Evolutionary conservation across 352 stramenopile species (phyloP).

Genomic region (Phytopythium ostracodes): DNA sequence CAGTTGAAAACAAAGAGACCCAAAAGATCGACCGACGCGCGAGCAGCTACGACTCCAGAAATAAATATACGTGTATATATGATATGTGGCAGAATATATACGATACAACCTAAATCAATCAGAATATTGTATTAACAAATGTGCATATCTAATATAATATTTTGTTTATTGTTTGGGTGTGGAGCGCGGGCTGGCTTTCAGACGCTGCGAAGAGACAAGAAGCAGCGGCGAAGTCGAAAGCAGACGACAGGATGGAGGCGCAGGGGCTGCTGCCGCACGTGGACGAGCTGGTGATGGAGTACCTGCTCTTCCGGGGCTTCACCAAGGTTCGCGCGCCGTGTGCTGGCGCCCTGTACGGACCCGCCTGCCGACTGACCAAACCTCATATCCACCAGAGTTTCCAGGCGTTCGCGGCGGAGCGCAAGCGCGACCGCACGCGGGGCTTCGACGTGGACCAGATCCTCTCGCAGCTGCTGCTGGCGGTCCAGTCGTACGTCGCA

Average conservation of each 20-base stretch:
- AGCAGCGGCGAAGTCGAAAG: not conserved
- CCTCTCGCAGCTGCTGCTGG: slow-evolving; percentile 54
- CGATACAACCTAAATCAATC: no score
- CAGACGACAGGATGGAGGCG: slow-evolving; percentile 20
- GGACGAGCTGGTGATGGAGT: slow-evolving; percentile 85
- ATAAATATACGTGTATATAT: no score
- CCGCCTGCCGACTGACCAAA: no score
- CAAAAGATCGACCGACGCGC: no score
- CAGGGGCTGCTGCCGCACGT: slow-evolving; percentile 64
- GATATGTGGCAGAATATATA: no score
- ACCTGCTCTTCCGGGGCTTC: slow-evolving; percentile 82
- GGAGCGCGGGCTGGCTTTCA: not conserved
- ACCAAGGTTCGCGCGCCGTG: slow-evolving; percentile 39
- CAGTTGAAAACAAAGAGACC: not conserved
- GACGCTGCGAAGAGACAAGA: not conserved
- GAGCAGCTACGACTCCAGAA: not conserved
- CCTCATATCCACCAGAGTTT: slow-evolving; percentile 39
- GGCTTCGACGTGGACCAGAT: slow-evolving; percentile 81
- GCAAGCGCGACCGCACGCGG: slow-evolving; percentile 63
- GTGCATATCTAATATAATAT: no score
- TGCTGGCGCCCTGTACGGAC: no score
- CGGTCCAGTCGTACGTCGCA: slow-evolving; percentile 47
- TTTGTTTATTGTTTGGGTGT: no score
- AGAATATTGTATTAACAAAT: not conserved
- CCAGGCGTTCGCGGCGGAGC: slow-evolving; percentile 66